Evolutionary conservation across 352 stramenopile species (phyloP), one percentile per base, ranked within the genome.

Genomic region (Globisporangium carolinianum): DNA sequence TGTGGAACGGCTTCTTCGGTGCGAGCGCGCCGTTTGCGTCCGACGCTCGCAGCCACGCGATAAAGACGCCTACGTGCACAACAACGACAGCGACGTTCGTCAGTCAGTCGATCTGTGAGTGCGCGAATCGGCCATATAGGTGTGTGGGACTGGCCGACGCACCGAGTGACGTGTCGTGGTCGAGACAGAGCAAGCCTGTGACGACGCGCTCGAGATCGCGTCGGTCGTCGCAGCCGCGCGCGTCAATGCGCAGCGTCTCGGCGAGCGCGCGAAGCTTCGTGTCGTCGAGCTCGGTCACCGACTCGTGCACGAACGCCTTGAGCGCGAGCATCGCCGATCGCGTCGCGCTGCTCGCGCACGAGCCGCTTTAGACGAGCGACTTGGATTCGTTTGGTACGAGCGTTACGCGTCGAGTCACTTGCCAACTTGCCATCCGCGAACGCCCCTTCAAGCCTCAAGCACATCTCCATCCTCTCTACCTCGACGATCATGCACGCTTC

Each of bases 151-250:
- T 49, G 18, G 6, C 14, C 15, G 9, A 47, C n/a, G 42, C 59
- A 67, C 65, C 81, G 0, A 92, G 67, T 5, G 82, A 69, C 4
- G 82, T 86, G 64, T 92, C 78, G 51, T 89, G 73, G 57, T 92
- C 82, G 42, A 90, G 67, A 52, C 75, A 86, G 3, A 92, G 59
- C 11, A 92, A 60, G 0, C 78, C 76, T 1, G 76, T 79, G 15
- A 92, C 57, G 17, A 87, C 65, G 46, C 76, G 72, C 43, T 88
- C 72, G 15, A 89, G 71, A 54, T 92, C 82, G 3, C 47, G 37
- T 36, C 79, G 79, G 47, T 84, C 69, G 37, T 86, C 73, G 48
- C 75, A 88, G 15, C 70, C 71, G 38, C 75, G 69, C 46, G 82
- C 61, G 50, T 89, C 77, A 14, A 91, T 70, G 36, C 80, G 76